Conservation (phyloP, 345 rosid species). For the Eucalyptus sp. region DNA sequence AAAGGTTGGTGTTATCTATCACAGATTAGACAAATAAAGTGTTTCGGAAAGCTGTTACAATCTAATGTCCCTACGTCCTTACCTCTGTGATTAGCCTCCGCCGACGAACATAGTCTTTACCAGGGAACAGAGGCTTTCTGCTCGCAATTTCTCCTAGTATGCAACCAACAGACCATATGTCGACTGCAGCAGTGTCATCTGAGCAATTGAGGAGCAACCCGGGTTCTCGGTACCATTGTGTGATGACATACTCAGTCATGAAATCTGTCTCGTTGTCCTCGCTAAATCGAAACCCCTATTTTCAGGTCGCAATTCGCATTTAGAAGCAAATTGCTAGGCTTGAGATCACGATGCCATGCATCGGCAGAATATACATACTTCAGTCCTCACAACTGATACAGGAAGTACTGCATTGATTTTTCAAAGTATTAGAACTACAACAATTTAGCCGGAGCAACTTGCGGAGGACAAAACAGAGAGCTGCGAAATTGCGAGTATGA, state of each 20-base stretch:
- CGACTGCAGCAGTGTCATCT: slow-evolving; percentile 73
- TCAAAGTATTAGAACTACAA: not conserved
- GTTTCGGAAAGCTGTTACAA: not conserved
- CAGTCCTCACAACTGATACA: slow-evolving; percentile 62
- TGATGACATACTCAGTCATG: slow-evolving; percentile 74
- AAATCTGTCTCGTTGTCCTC: slow-evolving; percentile 77
- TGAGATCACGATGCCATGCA: slow-evolving; percentile 66
- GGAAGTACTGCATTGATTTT: slow-evolving; percentile 46
- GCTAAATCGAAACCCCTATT: slow-evolving; percentile 66
- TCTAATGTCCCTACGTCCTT: not conserved
- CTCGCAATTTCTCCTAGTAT: slow-evolving; percentile 62
- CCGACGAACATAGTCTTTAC: slow-evolving; percentile 62
- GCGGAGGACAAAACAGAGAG: not conserved
- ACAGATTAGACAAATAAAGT: not conserved
- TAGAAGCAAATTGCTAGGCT: slow-evolving; percentile 67
- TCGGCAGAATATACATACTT: slow-evolving; percentile 60
- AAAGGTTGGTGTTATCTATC: not conserved
- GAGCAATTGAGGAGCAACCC: slow-evolving; percentile 64
- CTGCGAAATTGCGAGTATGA: not conserved
- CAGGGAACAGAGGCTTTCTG: slow-evolving; percentile 52
- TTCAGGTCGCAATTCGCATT: slow-evolving; percentile 68
- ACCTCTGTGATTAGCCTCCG: slow-evolving; percentile 67
- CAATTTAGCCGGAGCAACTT: not conserved
- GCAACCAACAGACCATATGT: slow-evolving; percentile 80
- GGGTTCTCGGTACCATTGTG: slow-evolving; percentile 72